phyloP scores from a whole-genome alignment of 441 rosid genomes.

The Adansonia grandidieri region DNA sequence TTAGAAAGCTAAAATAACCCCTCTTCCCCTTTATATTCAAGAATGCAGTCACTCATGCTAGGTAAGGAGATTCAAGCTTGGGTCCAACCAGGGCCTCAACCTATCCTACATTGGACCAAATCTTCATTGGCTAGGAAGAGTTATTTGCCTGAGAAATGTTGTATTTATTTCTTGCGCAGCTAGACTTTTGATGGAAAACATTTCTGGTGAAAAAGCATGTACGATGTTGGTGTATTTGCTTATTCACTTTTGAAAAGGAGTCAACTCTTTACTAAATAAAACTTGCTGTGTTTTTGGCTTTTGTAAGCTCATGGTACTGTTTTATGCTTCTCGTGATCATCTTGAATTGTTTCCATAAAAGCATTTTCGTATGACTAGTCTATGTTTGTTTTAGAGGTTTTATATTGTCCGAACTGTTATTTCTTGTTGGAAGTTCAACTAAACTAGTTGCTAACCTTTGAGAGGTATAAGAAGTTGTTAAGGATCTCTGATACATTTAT shows the following conservation, averaged over 20 bases:
- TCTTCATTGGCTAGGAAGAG: neutral
- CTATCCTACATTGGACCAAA: neutral
- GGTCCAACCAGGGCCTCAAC: neutral
- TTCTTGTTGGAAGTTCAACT: conserved; percentile 14
- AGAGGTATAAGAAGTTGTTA: neutral
- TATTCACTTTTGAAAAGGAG: neutral
- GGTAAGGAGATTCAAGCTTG: neutral
- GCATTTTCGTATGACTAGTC: neutral
- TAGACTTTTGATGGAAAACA: neutral
- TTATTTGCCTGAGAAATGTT: neutral
- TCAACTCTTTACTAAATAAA: neutral
- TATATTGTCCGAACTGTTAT: neutral
- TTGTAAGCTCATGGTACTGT: neutral
- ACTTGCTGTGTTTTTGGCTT: neutral
- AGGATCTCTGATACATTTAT: conserved; percentile 23
- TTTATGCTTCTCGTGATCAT: neutral
- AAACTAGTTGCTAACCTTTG: neutral
- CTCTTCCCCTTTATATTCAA: neutral
- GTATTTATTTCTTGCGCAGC: neutral
- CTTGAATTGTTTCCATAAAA: neutral
- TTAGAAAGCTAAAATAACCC: neutral
- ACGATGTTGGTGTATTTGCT: neutral
- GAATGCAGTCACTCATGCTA: neutral
- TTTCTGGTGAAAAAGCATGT: neutral
- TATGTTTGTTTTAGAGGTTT: neutral